Evolutionary conservation across 257 asterid genomes (phyloP), one percentile per base, ranked within the genome.

Genomic region (Solanum clarkiae): DNA sequence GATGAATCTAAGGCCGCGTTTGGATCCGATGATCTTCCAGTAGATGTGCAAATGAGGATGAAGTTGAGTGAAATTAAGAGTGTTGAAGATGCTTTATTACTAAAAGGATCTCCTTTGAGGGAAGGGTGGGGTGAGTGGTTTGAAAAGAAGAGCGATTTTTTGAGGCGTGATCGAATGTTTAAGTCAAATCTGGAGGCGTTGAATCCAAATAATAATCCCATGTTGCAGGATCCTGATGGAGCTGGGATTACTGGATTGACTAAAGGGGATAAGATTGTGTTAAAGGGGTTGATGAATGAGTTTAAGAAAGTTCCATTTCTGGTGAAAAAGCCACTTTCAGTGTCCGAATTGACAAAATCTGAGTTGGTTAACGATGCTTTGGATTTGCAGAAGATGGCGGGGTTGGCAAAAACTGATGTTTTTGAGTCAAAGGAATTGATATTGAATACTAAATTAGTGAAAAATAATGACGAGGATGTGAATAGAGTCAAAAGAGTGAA

Each of bases 61-160:
- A 93, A 91, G 82, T 84, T 97, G 88, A 89, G 91, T 40, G 90
- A 91, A 82, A 91, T 93, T 85, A 88, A 55, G 87, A 90, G 84
- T 42, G 15, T 94, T 47, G 99, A 97, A 92, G 99, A 95, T 88
- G 95, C 95, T 3, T 89, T 97, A 68, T 87, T 97, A 91, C 88
- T 95, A 91, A 97, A 95, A 88, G 98, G 96, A 40, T 97, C 99
- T 5, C 88, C 89, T 13, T 90, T 97, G 89, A 92, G 98, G 93
- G 97, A 94, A 85, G 99, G 98, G 14, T 97, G 99, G 99, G 99
- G 98, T 42, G 96, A 92, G 59, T 97, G 99, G 99, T 97, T 97
- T 62, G 98, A 97, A 49, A 97, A 93, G 90, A 97, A 97, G 88
- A 95, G 91, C 16, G 98, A 94, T 88, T 95, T 95, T 66, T 88